Conservation (phyloP, 2,329 filamentous ascomycete species). For the Beauveria brongniartii region DNA sequence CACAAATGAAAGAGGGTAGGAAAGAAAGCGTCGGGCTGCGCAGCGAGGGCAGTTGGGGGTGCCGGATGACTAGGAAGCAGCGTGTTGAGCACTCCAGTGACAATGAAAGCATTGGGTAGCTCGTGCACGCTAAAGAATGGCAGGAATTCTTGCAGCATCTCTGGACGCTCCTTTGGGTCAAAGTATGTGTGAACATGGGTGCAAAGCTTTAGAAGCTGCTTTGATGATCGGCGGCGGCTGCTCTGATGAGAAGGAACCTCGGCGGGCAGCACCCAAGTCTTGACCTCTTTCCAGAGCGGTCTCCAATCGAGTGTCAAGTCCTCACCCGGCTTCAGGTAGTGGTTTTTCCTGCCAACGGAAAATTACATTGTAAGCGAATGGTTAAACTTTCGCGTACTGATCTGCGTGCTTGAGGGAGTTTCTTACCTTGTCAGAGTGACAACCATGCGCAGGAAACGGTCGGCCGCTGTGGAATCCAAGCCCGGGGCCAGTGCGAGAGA, state of each 20-base stretch:
- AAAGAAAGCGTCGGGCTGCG: constrained; percentile 82
- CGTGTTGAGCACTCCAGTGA: constrained; percentile 79
- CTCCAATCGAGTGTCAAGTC: constrained; percentile 92
- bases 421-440: constrained; percentile 86
- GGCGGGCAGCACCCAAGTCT: constrained; percentile 77
- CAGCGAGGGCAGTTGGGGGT: constrained; percentile 59
- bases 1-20: constrained; percentile 95
- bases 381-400: no score
- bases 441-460: constrained; percentile 95
- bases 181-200: constrained; percentile 89
- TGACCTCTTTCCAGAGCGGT: constrained; percentile 86
- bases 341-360: constrained; percentile 57
- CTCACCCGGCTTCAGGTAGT: constrained; percentile 84
- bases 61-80: constrained; percentile 78
- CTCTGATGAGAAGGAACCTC: constrained; percentile 64
- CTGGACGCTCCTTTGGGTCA: constrained; percentile 75
- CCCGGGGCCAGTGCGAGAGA: constrained; percentile 87
- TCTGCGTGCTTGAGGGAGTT: neutral
- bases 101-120: constrained; percentile 84
- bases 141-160: constrained; percentile 71
- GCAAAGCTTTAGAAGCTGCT: constrained; percentile 76
- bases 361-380: neutral
- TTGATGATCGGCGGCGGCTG: constrained; percentile 46
- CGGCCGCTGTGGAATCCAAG: constrained; percentile 70
- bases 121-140: constrained; percentile 92